Conservation (phyloP, 345 rosid species). For the Aegle marmelos region DNA sequence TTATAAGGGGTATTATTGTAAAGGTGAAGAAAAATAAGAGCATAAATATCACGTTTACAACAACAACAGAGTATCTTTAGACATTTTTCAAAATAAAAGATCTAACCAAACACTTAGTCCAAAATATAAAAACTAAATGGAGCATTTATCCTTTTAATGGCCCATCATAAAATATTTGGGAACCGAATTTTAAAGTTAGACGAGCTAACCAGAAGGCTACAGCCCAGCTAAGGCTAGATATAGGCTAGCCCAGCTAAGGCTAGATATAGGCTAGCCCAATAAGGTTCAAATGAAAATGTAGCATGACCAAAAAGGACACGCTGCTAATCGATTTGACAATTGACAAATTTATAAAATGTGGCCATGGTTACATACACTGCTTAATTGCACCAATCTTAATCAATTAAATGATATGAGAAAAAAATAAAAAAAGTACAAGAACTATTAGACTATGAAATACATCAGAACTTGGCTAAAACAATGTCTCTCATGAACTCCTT, state of each 20-base stretch:
- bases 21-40: too few species aligned
- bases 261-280: neutral
- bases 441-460: neutral
- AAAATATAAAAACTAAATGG: too few species aligned
- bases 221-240: neutral
- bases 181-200: too few species aligned
- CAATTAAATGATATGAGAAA: neutral
- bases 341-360: neutral
- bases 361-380: neutral
- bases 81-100: too few species aligned
- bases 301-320: neutral
- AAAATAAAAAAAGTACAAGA: neutral
- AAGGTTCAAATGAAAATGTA: neutral
- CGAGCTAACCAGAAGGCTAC: neutral
- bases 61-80: fast-evolving
- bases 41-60: too few species aligned
- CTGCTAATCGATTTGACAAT: neutral
- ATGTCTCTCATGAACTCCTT: slow-evolving; percentile 46
- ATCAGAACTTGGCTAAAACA: slow-evolving; percentile 41
- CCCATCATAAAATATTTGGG: too few species aligned
- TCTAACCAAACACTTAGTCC: too few species aligned
- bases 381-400: neutral
- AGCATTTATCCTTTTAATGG: too few species aligned
- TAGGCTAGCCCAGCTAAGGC: neutral
- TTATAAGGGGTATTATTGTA: too few species aligned